Evolutionary conservation across 169 alveolate species (phyloP), one percentile per base, ranked within the genome.

Genomic region (Amoebophrya sp.): DNA sequence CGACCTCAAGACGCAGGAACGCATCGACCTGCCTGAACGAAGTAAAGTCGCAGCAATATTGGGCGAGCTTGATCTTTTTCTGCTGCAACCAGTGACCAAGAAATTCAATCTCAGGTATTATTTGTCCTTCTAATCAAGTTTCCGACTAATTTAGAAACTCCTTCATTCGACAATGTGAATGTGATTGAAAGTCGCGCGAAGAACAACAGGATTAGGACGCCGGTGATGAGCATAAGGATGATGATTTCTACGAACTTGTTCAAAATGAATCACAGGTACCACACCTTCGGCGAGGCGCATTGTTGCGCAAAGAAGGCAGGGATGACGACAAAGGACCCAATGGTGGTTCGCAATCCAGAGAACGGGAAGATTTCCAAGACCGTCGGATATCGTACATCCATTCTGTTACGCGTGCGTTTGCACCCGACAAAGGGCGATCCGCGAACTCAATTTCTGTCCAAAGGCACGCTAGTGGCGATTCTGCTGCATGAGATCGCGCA

Each of bases 371-470:
- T 65, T 0, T 0, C 33, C 3, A 65, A 65, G 26, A 65, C 83
- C 18, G 83, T 65, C 38, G 83, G 83, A 36, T 65, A 65, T 36
- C 83, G 83, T 0, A 65, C 83, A 10, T 6, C 33, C 83, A 65
- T 65, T 26, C 83, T 65, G 36, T 36, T 65, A 1, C 83, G 83
- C 83, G 83, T 65, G 26, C 12, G 83, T 29, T 26, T 65, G 18
- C 83, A 65, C 83, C 83, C 83, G 83, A 65, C 83, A 6, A 65
- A 65, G 83, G 83, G 83, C 38, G 83, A 65, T 26, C 83, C 83
- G 33, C 83, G 83, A 36, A 12, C 12, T 1, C 38, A 65, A 26
- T 65, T 65, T 65, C 83, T 65, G 39, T 6, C 36, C 83, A 65
- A 65, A 36, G 83, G 83, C 83, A 65, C 83, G 2, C 83, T 65